Evolutionary conservation across 345 rosid species (phyloP).

Genomic region (Gossypium rotundifolium): DNA sequence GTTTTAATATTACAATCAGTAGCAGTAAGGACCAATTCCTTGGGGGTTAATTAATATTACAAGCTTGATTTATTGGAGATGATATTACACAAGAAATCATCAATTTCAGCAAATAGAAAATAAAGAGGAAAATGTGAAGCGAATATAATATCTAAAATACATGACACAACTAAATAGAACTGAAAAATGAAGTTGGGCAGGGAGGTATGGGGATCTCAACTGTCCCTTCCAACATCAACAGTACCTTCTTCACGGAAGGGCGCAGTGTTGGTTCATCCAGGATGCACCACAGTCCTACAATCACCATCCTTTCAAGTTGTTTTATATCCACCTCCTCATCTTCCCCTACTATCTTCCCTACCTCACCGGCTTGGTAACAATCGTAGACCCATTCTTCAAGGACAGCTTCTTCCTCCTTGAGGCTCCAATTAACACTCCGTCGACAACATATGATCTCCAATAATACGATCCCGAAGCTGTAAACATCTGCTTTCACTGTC

Average conservation of each 20-base stretch:
- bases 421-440: constrained; percentile 12
- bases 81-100: background rate
- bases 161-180: background rate
- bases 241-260: constrained; percentile 40
- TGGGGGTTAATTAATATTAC: background rate
- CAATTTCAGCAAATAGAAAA: background rate
- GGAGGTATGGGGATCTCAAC: constrained; percentile 27
- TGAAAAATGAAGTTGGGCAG: background rate
- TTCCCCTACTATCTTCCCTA: constrained; percentile 16
- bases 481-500: constrained; percentile 21
- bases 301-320: constrained; percentile 32
- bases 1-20: too few relatives aligned
- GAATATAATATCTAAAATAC: background rate
- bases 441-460: constrained; percentile 28
- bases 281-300: constrained; percentile 52
- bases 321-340: constrained; percentile 12
- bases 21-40: too few relatives aligned
- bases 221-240: constrained; percentile 33
- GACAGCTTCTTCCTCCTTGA: constrained; percentile 12
- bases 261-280: constrained; percentile 43
- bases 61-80: background rate
- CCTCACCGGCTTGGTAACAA: constrained; percentile 13
- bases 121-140: background rate
- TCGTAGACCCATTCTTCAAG: constrained; percentile 27
- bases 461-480: constrained; percentile 27